Evolutionary conservation across 2,329 filamentous ascomycete genomes (phyloP).

Genomic region (Alternaria rosae): DNA sequence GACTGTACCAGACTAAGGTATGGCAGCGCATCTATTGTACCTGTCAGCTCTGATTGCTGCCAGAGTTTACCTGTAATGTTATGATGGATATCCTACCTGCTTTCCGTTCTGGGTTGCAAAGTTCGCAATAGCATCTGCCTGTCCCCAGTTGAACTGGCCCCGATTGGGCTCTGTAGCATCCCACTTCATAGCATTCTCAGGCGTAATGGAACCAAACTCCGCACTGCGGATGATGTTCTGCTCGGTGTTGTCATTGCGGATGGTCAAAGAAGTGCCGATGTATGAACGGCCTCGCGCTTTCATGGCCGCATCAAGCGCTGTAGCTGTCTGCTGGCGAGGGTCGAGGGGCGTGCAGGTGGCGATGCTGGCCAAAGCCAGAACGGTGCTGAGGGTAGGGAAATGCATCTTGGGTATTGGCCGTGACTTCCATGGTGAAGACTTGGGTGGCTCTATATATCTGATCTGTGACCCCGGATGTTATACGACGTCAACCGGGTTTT

Average conservation of each 20-base stretch:
- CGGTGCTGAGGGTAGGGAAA: conserved; percentile 25
- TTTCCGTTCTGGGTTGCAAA: conserved; percentile 47
- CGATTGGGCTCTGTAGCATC: conserved; percentile 48
- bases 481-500: not conserved
- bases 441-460: not conserved
- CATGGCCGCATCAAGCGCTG: conserved; percentile 31
- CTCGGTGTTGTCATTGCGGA: conserved; percentile 43
- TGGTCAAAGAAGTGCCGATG: conserved; percentile 48
- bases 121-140: conserved; percentile 46
- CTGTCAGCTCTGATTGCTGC: not conserved
- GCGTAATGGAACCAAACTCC: conserved; percentile 47
- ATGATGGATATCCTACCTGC: conserved; percentile 12
- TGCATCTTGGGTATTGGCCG: conserved; percentile 21
- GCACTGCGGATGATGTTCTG: conserved; percentile 29
- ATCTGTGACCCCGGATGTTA: not conserved
- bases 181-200: conserved; percentile 53
- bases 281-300: conserved; percentile 39
- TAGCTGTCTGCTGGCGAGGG: conserved; percentile 25
- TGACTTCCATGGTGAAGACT: not conserved
- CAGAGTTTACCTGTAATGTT: not conserved
- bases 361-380: conserved; percentile 29
- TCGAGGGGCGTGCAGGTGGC: conserved; percentile 23
- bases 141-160: conserved; percentile 44
- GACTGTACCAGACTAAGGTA: conserved; percentile 51
- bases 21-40: conserved; percentile 43